These are phyloP conservation scores for Geranomyces michiganensis DNA, from an alignment of 192 early-diverging fungal genomes.

Conservation along the genomic window DNA sequence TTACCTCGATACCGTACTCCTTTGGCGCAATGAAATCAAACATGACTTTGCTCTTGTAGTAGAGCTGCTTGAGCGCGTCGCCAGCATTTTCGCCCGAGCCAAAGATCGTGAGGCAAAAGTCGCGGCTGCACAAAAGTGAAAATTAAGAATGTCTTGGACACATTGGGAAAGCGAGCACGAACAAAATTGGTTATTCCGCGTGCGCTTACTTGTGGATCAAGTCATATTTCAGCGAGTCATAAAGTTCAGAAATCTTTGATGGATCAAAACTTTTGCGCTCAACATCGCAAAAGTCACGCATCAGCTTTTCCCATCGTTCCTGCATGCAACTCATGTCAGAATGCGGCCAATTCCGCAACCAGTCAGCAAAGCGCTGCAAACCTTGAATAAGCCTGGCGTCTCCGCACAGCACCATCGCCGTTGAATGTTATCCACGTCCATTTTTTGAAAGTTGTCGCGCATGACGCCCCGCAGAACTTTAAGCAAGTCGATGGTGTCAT, in stretches of 20 bases:
- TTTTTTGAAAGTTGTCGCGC: slow-evolving; percentile 71
- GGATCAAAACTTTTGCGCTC: slow-evolving; percentile 58
- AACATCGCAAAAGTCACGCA: slow-evolving; percentile 81
- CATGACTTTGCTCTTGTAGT: slow-evolving; percentile 77
- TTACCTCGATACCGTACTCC: slow-evolving; percentile 86
- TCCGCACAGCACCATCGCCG: slow-evolving; percentile 90
- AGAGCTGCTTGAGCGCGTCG: slow-evolving; percentile 70
- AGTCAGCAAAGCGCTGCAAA: slow-evolving; percentile 7
- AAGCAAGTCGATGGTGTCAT: slow-evolving; percentile 73
- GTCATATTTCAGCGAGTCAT: slow-evolving; percentile 96
- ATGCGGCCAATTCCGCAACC: neutral
- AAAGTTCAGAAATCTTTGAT: slow-evolving; percentile 87
- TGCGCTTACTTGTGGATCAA: slow-evolving; percentile 89
- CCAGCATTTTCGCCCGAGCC: slow-evolving; percentile 25
- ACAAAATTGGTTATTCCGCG: neutral
- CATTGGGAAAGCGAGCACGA: neutral
- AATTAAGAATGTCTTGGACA: neutral
- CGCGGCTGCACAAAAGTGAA: slow-evolving; percentile 6
- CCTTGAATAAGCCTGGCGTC: slow-evolving; percentile 74
- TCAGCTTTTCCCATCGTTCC: slow-evolving; percentile 97
- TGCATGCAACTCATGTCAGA: too few species aligned
- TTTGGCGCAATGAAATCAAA: slow-evolving; percentile 94
- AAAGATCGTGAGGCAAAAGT: slow-evolving; percentile 28
- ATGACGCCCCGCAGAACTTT: slow-evolving; percentile 69
- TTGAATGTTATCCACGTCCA: slow-evolving; percentile 68